These are phyloP conservation scores for Trichopus zeylanicus DNA, from an alignment of 116 monocot species.

Conservation along the genomic window DNA sequence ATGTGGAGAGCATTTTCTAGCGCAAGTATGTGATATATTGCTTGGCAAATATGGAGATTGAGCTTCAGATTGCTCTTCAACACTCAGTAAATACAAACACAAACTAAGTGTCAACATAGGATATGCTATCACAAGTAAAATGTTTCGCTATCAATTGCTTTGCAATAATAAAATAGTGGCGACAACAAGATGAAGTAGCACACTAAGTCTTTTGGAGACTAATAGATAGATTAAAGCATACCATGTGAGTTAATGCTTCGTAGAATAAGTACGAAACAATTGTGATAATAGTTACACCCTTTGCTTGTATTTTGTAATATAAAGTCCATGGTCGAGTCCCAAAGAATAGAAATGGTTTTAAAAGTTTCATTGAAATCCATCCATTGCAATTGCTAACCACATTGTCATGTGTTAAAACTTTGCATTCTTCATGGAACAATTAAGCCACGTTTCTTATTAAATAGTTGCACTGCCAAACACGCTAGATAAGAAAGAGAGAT, in stretches of 20 bases:
- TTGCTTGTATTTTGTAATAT: constrained; percentile 19
- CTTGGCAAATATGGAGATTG: too few species aligned
- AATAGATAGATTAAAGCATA: constrained; percentile 11
- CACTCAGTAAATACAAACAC: too few species aligned
- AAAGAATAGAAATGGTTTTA: constrained; percentile 91
- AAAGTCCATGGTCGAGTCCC: constrained; percentile 23
- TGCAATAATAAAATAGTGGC: too few species aligned
- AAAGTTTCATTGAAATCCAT: constrained; percentile 53
- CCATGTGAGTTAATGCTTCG: constrained; percentile 72
- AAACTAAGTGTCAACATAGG: too few species aligned
- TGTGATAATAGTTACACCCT: constrained; percentile 25
- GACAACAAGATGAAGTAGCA: neutral
- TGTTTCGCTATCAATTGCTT: too few species aligned
- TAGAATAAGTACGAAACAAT: constrained; percentile 73
- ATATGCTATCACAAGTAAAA: too few species aligned
- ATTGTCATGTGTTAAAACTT: constrained; percentile 19
- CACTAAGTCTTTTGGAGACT: neutral
- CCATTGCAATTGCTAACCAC: constrained; percentile 13
- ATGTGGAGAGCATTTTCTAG: too few species aligned
- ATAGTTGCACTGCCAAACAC: constrained; percentile 63
- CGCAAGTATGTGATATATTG: too few species aligned
- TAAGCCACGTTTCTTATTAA: constrained; percentile 44
- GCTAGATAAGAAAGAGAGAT: constrained; percentile 27
- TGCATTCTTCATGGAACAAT: constrained; percentile 59
- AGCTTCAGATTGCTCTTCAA: too few species aligned